phyloP scores from a whole-genome alignment of 2,329 filamentous ascomycete species.

The Golovinomyces cichoracearum region DNA sequence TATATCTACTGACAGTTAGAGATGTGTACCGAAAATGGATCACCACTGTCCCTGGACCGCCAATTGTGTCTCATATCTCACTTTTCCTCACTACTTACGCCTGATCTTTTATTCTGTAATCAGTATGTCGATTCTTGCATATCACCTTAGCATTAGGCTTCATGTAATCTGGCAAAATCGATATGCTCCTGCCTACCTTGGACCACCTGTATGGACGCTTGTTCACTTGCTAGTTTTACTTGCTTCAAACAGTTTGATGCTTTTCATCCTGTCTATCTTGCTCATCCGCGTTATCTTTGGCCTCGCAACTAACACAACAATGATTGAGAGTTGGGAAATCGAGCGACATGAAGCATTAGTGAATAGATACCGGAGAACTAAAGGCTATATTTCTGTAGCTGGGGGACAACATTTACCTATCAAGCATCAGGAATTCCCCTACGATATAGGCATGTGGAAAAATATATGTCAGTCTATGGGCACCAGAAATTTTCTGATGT shows the following conservation, averaged over 20 bases:
- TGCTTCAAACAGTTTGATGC: conserved; percentile 30
- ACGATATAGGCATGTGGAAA: conserved; percentile 48
- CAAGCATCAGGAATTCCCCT: conserved; percentile 50
- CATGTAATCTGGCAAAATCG: conserved; percentile 35
- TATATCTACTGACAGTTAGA: conserved; percentile 8
- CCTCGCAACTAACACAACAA: conserved; percentile 45
- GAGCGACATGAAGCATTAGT: conserved; percentile 35
- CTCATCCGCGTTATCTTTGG: conserved; percentile 34
- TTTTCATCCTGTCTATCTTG: conserved; percentile 37
- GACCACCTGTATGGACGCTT: conserved; percentile 34
- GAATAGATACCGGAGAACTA: conserved; percentile 20
- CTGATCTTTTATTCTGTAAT: conserved; percentile 44
- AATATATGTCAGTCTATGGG: conserved; percentile 61
- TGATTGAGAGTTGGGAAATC: conserved; percentile 57
- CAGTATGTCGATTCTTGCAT: conserved; percentile 32
- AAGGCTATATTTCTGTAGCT: conserved; percentile 17
- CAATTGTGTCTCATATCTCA: conserved; percentile 62
- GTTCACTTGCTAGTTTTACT: conserved; percentile 33
- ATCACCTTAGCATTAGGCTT: conserved; percentile 33
- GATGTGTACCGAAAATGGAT: conserved; percentile 58
- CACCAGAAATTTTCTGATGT: conserved; percentile 33
- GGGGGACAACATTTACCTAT: conserved; percentile 28
- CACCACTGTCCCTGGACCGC: conserved; percentile 68
- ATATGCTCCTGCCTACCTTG: conserved; percentile 47
- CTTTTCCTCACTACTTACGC: conserved; percentile 58